Evolutionary conservation across 75 land plant genomes (phyloP), one percentile per base, ranked within the genome.

Genomic region (Larix kaempferi): DNA sequence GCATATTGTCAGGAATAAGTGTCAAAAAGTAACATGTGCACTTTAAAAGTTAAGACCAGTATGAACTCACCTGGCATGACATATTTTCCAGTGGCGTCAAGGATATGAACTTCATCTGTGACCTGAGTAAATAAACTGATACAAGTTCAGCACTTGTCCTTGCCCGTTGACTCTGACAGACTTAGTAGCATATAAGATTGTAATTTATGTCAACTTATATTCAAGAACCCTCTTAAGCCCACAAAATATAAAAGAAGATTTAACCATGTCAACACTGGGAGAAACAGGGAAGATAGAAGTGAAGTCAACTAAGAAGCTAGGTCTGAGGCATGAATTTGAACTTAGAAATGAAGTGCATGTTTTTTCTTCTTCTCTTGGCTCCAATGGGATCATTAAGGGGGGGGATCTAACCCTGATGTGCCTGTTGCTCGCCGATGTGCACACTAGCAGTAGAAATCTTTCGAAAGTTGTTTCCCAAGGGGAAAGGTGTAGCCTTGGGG

Each of bases 1-100:
- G 8, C 39, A 21, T 76, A 59, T 76, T 17, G 29, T 22, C 21
- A 27, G 25, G 17, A 60, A 76, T 14, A 5, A 37, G 16, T 14
- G n/a, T 8, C 67, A 57, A 25, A 49, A 13, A 72, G 22, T 72
- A 49, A 22, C 3, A 19, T 72, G 23, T 49, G 23, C 25, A 23
- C 13, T 23, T 26, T 26, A 2, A 25, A 25, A 74, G 23, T 25
- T 16, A 74, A 11, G 5, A 19, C 14, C n/a, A 19, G 12, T 55
- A 17, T 10, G 39, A 41, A 22, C 62, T 66, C 67, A 96, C 99
- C 99, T 91, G 98, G 98, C 99, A 96, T 96, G 78, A 96, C 99
- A 83, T 79, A 94, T 83, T 92, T 92, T 60, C 98, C 99, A 79
- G 91, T 85, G n/a, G 99, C 99, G 86, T 96, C 98, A 78, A 96